phyloP scores from a whole-genome alignment of 805 yeast species.

The Sporopachydermia quercuum region DNA sequence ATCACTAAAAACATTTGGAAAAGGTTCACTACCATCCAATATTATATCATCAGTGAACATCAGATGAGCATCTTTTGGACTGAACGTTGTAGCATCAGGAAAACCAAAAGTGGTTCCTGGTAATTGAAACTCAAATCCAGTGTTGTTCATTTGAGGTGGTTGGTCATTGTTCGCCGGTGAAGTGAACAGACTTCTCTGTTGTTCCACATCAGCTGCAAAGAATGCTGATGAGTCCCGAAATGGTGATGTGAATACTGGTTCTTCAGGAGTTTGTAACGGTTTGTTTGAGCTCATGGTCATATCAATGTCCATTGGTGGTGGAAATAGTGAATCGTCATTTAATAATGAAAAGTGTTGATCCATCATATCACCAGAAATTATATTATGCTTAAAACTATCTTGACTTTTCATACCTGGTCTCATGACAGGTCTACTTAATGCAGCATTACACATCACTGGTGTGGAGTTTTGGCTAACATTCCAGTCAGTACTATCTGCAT shows the following conservation, averaged over 20 bases:
- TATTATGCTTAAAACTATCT: background rate
- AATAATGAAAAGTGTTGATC: background rate
- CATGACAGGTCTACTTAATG: too few relatives aligned
- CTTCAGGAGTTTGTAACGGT: background rate
- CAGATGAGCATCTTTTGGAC: slow-evolving; percentile 3
- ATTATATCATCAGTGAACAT: slow-evolving; percentile 1
- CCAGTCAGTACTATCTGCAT: background rate
- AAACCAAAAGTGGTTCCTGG: background rate
- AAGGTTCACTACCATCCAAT: slow-evolving; percentile 1
- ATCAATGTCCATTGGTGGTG: background rate
- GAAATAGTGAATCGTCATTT: background rate
- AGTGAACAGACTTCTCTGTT: background rate
- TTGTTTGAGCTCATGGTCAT: background rate
- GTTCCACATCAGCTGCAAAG: background rate
- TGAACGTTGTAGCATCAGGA: background rate
- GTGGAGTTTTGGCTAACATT: background rate
- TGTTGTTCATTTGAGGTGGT: background rate
- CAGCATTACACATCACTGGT: too few relatives aligned
- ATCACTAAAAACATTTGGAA: slow-evolving; percentile 1
- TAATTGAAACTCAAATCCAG: background rate
- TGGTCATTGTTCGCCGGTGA: background rate
- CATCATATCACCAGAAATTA: background rate
- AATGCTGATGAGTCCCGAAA: background rate
- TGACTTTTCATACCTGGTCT: too few relatives aligned
- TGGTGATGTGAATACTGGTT: background rate